A percentile compares a stretch with the other conserved stretches of the same genome.
phyloP scores from a whole-genome alignment of 2,329 filamentous ascomycete genomes.

The Grosmannia serpens region DNA sequence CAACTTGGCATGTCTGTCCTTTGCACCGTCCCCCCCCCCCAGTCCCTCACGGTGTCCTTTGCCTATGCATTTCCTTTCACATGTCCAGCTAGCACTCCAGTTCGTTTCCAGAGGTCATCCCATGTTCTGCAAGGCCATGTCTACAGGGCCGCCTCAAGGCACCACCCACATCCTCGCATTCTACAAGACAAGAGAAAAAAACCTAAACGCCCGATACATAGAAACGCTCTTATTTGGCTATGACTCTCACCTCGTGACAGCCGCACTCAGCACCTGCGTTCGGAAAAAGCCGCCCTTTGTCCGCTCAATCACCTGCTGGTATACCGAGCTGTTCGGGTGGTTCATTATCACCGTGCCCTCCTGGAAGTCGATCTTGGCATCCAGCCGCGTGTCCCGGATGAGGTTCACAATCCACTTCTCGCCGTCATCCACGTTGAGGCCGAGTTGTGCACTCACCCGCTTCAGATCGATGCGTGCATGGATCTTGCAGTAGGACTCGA shows the following conservation, averaged over 20 bases:
- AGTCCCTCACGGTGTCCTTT: neutral
- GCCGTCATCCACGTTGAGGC: constrained; percentile 84
- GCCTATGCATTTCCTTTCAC: neutral
- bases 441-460: constrained; percentile 85
- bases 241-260: constrained; percentile 30
- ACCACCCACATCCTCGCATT: neutral
- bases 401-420: constrained; percentile 99
- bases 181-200: neutral
- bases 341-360: constrained; percentile 99
- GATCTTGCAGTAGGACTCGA: constrained; percentile 99
- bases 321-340: constrained; percentile 95
- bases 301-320: constrained; percentile 98
- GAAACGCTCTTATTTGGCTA: neutral
- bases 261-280: constrained; percentile 81
- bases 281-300: constrained; percentile 98
- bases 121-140: neutral
- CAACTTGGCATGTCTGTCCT: neutral
- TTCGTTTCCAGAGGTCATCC: neutral
- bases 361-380: constrained; percentile 99
- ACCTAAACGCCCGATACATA: neutral
- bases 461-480: constrained; percentile 97
- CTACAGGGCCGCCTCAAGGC: neutral
- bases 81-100: neutral
- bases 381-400: constrained; percentile 91
- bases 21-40: neutral